Base-by-base conservation (phyloP, 1,284 basidiomycete genomes). In the Polyporus tsugae region DNA sequence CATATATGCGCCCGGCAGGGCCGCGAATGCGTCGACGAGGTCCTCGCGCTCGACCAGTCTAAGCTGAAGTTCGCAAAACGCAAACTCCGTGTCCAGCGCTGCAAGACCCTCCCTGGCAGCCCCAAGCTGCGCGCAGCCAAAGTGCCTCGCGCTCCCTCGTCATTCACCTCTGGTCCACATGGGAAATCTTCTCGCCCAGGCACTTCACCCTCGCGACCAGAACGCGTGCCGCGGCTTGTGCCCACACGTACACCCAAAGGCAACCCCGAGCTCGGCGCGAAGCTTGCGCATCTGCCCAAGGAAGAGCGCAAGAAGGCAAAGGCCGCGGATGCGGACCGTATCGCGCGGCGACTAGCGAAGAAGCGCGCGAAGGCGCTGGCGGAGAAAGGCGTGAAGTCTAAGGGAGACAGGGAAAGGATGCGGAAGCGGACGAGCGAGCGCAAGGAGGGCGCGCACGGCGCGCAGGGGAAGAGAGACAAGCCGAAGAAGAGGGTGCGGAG, bases 51-150 rank as follows among this genome's bases (percentile, higher is more conserved):
- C 25, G 91, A 94, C 59, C 83, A 86, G 22, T 80, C 79, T 41
- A 92, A 91, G 72, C 89, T 97, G 78, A 95, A 93, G 79, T 94
- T 97, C 75, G 94, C 94, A 15, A 97, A 97, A 80, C 93, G 95
- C 67, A 94, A 91, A 73, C 85, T 97, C 2, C 91, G 96, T 19
- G 89, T 97, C 10, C 93, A 97, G 77, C 86, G 91, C 57, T 96
- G 94, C 84, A 96, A 94, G 79, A 89, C 84, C 2, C 70, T 85
- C 13, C 82, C 85, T 1, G 84, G 84, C 60, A 63, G 80, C 46
- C 44, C 76, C 58, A 78, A 78, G 60, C 71, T 75, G 25, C 66
- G 64, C 15, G 63, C 65, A 15, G 66, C 70, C 58, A 62, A 73
- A 46, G 73, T 52, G 62, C 65, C 38, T 11, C 67, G 67, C 46